Base-by-base conservation (phyloP, 225 moss, liverwort and hornwort species). In the Marchantia polymorpha region DNA sequence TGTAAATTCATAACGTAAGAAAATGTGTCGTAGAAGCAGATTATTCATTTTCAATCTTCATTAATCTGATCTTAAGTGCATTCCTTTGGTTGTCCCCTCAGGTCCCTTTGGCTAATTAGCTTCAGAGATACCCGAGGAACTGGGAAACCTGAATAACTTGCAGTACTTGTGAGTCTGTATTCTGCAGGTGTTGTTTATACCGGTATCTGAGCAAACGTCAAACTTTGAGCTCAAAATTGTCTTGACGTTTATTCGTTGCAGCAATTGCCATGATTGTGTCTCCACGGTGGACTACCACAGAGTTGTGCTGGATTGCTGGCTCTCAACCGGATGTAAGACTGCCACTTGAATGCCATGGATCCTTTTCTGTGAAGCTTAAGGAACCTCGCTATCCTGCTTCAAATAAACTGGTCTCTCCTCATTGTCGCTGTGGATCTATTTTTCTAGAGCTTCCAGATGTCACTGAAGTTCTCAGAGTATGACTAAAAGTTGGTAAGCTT, bases 141-240 rank as follows among this genome's bases (percentile, higher is more conserved):
- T 86, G 26, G 76, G 64, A 20, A 77, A 47, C 25, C 77, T 86
- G 1, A 55, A 10, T 13, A 67, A 80, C 3, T 77, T 86, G 71
- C 48, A 61, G 17, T 86, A 86, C 72, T 82, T 85, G 85, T 82
- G 67, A 79, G 85, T 39, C 39, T 30, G 47, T 30, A 8, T 39
- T 39, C 39, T 39, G 39, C 39, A 39, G 39, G 39, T 39, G 39
- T 39, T 39, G 39, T 39, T 39, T 39, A 39, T 39, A 39, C 39
- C 39, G 39, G 39, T 5, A 39, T 39, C 39, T 2, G 27, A 69
- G n/a, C 23, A 31, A 12, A 14, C 31, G 56, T 67, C 31, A 10
- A 30, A 67, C 10, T 67, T 65, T 19, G 29, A 26, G 8, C 4
- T 9, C 17, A 26, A 27, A 19, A 65, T 26, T 65, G 25, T 19